Conservation (phyloP, 108 stramenopile species). For the Conticribra guillardii region DNA sequence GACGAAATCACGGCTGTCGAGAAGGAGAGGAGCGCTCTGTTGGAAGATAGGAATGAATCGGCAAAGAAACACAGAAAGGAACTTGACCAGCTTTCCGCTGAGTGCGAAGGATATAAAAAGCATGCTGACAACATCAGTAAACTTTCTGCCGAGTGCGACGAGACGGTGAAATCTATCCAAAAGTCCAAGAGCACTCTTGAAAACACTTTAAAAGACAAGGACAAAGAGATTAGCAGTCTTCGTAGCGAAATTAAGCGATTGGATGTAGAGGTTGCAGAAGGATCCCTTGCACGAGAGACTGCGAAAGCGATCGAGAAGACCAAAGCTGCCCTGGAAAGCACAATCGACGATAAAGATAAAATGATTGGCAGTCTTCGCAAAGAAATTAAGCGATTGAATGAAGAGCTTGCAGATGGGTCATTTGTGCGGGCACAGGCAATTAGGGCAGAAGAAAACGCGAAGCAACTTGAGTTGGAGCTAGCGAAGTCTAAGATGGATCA, state of each 20-base stretch:
- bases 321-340: conserved; percentile 13
- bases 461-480: conserved; percentile 18
- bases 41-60: conserved; percentile 16
- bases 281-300: conserved; percentile 10
- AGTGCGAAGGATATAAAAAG: conserved; percentile 6
- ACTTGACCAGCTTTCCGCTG: conserved; percentile 11
- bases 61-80: conserved; percentile 5
- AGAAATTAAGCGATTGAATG: conserved; percentile 35
- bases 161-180: conserved; percentile 2
- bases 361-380: conserved; percentile 25
- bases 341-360: conserved; percentile 28
- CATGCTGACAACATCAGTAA: conserved; percentile 3
- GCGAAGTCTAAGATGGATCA: conserved; percentile 5
- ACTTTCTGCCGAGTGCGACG: conserved; percentile 10
- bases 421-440: conserved; percentile 19
- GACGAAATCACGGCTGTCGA: conserved; percentile 14
- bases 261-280: conserved; percentile 37
- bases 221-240: conserved; percentile 21
- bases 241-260: conserved; percentile 31
- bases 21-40: conserved; percentile 13
- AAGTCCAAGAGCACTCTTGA: conserved; percentile 17
- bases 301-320: conserved; percentile 1
- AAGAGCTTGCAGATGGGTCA: conserved; percentile 34
- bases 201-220: conserved; percentile 27
- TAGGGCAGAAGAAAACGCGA: conserved; percentile 34